Conservation (phyloP, 352 stramenopile genomes). For the Globisporangium okanoganense region DNA sequence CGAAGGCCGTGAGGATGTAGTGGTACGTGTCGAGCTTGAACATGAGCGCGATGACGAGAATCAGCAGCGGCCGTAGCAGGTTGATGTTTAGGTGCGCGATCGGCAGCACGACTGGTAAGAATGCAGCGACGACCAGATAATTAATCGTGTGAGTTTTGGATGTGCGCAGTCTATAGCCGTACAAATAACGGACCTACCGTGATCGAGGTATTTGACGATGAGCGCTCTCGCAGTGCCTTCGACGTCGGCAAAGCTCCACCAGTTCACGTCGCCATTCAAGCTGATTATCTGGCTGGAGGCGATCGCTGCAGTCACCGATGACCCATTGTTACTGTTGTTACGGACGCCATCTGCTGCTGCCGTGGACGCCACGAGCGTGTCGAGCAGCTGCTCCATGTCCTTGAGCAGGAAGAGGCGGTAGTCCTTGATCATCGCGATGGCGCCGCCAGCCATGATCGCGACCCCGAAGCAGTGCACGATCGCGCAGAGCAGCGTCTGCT, state of each 20-base stretch:
- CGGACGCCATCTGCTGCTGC: not conserved
- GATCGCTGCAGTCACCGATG: not conserved
- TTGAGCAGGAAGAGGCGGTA: constrained; percentile 47
- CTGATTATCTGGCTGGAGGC: constrained; percentile 14
- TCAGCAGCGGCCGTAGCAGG: constrained; percentile 54
- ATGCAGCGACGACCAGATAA: not conserved
- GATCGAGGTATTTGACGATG: constrained; percentile 47
- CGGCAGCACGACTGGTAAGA: constrained; percentile 44
- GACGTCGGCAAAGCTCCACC: constrained; percentile 67
- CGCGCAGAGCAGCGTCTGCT: constrained; percentile 54
- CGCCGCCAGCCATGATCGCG: constrained; percentile 39
- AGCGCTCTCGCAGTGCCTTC: constrained; percentile 38
- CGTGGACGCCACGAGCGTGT: constrained; percentile 13
- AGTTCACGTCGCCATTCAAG: constrained; percentile 31
- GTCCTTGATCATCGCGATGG: constrained; percentile 33
- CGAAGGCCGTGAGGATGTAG: constrained; percentile 62
- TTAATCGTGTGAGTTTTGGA: not conserved
- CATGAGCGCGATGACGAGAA: constrained; percentile 56
- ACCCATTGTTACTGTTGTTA: constrained; percentile 2
- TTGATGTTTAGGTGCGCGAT: constrained; percentile 69
- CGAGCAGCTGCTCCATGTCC: constrained; percentile 46
- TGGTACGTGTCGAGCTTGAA: constrained; percentile 77
- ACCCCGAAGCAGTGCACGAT: constrained; percentile 71
- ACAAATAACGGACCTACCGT: constrained; percentile 19
- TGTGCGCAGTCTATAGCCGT: not conserved